Evolutionary conservation across 108 stramenopile genomes (phyloP), one percentile per base, ranked within the genome.

Genomic region (Mediolabrus comicus): DNA sequence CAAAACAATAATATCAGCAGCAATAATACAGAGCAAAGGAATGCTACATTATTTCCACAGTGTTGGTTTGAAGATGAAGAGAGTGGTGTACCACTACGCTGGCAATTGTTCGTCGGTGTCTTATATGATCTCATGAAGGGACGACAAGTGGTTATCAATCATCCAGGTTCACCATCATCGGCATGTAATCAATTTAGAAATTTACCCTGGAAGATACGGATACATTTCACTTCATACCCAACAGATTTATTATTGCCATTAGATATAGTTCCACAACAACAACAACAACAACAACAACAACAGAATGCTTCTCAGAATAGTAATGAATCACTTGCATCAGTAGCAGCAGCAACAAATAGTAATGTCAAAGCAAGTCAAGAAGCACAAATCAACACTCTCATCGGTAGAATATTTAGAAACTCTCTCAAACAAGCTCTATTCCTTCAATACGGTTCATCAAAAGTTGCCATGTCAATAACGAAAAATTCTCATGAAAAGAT

Each of bases 41-140:
- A 22, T 27, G 38, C 27, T 43, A 54, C 17, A 53, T 10, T 53
- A 35, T 89, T 76, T 79, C 87, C 87, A 13, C 69, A 69, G 22
- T 93, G 92, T 39, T 94, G 92, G 92, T 94, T 91, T 59, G 88
- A 94, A 74, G 92, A 94, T 59, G 88, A 85, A 65, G 78, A 39
- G 30, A 87, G 86, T 34, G 74, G 81, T 24, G 17, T 65, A 32
- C 83, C 92, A 14, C 76, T 94, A 8, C 72, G 84, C 41, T 94
- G 92, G 92, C 92, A 94, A 8, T 76, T 86, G 11, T 91, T 91
- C 64, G 85, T 70, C 1, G 92, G 92, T 16, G 84, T 89, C 10
- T 43, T 91, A n/a, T 94, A 78, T 35, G 92, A 94, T 67, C 64
- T 77, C 32, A 74, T 68, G 61, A 66, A 72, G 46, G 78, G 71